phyloP scores from a whole-genome alignment of 306 rosid species.

The Quercus agrifolia region DNA sequence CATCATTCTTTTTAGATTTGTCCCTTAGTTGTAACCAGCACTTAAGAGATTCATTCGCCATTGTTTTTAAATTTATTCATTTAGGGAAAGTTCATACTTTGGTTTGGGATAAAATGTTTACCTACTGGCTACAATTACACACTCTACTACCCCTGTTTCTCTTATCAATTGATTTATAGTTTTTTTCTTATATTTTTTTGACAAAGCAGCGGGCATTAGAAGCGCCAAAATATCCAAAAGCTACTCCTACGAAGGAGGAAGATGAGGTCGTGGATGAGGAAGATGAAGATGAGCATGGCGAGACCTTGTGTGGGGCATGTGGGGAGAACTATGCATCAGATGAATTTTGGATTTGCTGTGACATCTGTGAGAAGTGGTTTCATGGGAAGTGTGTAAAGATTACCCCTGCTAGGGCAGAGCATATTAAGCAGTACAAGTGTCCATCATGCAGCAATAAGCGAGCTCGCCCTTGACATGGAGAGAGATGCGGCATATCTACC shows the following conservation, averaged over 20 bases:
- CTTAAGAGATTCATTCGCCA: background rate
- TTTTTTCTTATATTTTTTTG: slow-evolving; percentile 11
- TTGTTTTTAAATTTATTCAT: background rate
- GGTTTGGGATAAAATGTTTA: background rate
- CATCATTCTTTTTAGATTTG: background rate
- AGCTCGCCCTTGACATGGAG: slow-evolving; percentile 50
- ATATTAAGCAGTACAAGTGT: slow-evolving; percentile 91
- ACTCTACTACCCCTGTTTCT: background rate
- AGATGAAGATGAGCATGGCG: slow-evolving; percentile 88
- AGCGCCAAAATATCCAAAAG: slow-evolving; percentile 43
- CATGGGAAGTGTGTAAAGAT: slow-evolving; percentile 94
- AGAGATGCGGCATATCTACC: background rate
- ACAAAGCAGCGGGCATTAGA: slow-evolving; percentile 57
- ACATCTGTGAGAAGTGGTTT: slow-evolving; percentile 90
- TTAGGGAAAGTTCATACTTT: background rate
- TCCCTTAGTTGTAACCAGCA: background rate
- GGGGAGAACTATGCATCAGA: slow-evolving; percentile 79
- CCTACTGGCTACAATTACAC: background rate
- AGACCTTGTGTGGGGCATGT: slow-evolving; percentile 87
- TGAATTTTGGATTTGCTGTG: slow-evolving; percentile 96
- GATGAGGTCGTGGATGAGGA: slow-evolving; percentile 67
- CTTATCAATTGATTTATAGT: slow-evolving; percentile 1
- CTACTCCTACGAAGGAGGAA: slow-evolving; percentile 47
- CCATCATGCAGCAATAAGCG: slow-evolving; percentile 96
- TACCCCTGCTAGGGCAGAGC: slow-evolving; percentile 91